Base-by-base conservation (phyloP, 2,329 filamentous ascomycete genomes). In the Alternaria dauci region DNA sequence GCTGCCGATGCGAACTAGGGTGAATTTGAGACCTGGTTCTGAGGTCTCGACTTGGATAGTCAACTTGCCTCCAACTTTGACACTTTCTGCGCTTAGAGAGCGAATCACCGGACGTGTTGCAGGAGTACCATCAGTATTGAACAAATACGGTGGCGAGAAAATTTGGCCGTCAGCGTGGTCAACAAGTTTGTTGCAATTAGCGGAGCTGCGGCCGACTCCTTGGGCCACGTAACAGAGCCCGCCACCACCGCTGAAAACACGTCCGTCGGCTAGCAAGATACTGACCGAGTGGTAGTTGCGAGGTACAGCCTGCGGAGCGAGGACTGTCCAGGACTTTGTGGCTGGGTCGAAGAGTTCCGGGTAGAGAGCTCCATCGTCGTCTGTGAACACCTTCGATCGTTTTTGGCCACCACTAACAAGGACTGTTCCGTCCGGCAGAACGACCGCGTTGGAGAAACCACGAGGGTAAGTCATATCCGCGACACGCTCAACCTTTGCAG, bases 141-240 rank as follows among this genome's bases (percentile, higher is more conserved):
- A 73, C 2, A 75, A 63, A 23, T 72, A 75, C 0, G 72, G 72
- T 16, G 72, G 71, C 9, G 66, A 68, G 57, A 72, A 74, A 44
- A 67, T 64, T 47, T 75, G 70, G 14, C 69, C 72, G 20, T 73
- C 70, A 12, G 66, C 65, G 39, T 72, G 71, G 56, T 73, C 67
- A 26, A 70, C 70, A 8, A 72, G 64, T 59, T 72, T 72, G 53
- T 72, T 72, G 66, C 70, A 72, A 52, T 72, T 66, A 36, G 61
- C 65, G 3, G 68, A 66, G 50, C 63, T 69, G 12, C 48, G 56
- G 18, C 68, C 68, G 5, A 67, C 53, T n/a, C 58, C 58, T 7
- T 61, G 36, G 30, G 44, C 63, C 14, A 62, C 61, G 42, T 68
- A 71, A 59, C 69, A 73, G 12, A 72, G 63, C 30, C 71, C 71